Conservation (phyloP, 2,329 filamentous ascomycete genomes). For the Tothia fuscella region DNA sequence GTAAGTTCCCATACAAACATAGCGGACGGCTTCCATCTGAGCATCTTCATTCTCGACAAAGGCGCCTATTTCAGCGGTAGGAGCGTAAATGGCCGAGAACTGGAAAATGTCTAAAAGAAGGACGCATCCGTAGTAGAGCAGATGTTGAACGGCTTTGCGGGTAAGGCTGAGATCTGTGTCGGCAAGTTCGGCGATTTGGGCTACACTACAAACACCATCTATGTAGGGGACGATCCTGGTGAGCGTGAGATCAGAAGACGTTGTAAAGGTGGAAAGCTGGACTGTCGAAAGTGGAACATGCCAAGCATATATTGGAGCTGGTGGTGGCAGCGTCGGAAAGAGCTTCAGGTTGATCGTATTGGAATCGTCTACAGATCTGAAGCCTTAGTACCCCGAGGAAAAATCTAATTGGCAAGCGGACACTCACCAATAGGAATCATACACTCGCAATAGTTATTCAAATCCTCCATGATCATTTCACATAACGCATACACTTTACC, state of each 20-base stretch:
- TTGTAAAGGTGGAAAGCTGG: conserved; percentile 15
- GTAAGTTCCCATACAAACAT: conserved; percentile 12
- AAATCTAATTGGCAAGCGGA: conserved; percentile 9
- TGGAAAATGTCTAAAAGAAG: conserved; percentile 90
- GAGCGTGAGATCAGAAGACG: conserved; percentile 52
- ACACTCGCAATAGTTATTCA: conserved; percentile 96
- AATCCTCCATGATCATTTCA: conserved; percentile 77
- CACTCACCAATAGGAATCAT: conserved; percentile 86
- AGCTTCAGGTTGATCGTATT: conserved; percentile 96
- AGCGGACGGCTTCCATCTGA: conserved; percentile 11
- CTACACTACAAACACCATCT: conserved; percentile 81
- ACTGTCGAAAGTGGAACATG: conserved; percentile 75
- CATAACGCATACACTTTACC: conserved; percentile 57
- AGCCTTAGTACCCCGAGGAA: conserved; percentile 11
- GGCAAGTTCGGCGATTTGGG: conserved; percentile 71
- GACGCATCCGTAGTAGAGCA: conserved; percentile 87
- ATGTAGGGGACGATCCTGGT: conserved; percentile 73
- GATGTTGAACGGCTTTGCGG: conserved; percentile 73
- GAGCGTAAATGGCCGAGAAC: conserved; percentile 83
- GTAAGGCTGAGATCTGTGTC: conserved; percentile 81
- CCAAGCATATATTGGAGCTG: conserved; percentile 69
- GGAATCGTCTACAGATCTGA: conserved; percentile 56
- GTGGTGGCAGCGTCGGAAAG: conserved; percentile 69
- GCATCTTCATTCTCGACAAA: conserved; percentile 57
- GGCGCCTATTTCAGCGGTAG: conserved; percentile 62